Evolutionary conservation across 768 basidiomycete species (phyloP).

Genomic region (Serendipita sp.): DNA sequence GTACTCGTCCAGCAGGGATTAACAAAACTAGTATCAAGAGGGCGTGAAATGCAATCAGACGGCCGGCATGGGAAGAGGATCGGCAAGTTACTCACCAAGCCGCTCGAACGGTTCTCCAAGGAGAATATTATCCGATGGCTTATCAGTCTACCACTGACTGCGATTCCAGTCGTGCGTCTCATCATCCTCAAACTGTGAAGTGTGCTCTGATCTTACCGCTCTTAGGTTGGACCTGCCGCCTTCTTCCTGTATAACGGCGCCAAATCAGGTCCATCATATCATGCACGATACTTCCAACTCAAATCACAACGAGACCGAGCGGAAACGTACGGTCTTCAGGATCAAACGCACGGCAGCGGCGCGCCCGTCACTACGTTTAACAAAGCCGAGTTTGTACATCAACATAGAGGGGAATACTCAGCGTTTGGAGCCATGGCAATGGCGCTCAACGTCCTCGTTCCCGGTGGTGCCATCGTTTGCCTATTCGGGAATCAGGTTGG

Average conservation of each 20-base stretch:
- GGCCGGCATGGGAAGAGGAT: constrained; percentile 27
- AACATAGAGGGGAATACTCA: constrained; percentile 43
- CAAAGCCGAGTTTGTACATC: constrained; percentile 30
- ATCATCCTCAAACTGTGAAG: constrained; percentile 34
- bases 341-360: not conserved
- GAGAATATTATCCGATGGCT: constrained; percentile 40
- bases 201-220: constrained; percentile 22
- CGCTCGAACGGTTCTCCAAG: constrained; percentile 28
- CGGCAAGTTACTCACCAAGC: constrained; percentile 33
- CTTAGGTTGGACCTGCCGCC: not conserved
- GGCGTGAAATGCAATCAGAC: constrained; percentile 22
- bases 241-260: constrained; percentile 17
- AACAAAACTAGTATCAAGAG: constrained; percentile 23
- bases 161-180: constrained; percentile 50
- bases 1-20: constrained; percentile 29
- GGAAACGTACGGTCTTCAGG: not conserved
- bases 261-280: constrained; percentile 39
- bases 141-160: constrained; percentile 48
- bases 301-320: constrained; percentile 35
- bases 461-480: constrained; percentile 42
- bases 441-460: constrained; percentile 38
- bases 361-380: not conserved
- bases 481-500: constrained; percentile 49
- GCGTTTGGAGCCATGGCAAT: constrained; percentile 49
- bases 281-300: constrained; percentile 54